Evolutionary conservation across 495 filamentous ascomycete species (phyloP).

Genomic region (Daldinia vernicosa): DNA sequence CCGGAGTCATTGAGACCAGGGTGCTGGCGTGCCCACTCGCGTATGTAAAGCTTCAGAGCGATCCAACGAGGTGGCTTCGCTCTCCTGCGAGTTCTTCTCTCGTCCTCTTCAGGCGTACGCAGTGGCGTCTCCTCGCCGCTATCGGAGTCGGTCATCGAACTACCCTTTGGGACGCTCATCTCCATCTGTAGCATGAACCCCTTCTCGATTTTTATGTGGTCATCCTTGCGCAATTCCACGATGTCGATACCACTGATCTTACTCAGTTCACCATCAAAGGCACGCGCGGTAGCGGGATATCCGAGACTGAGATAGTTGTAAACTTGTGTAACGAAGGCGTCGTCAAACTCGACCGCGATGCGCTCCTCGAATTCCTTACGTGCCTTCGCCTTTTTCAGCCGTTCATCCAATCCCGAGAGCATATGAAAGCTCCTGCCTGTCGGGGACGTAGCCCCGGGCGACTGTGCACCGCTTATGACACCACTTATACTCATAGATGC

Average conservation of each 20-base stretch:
- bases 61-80: conserved; percentile 74
- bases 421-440: conserved; percentile 54
- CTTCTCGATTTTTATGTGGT: conserved; percentile 67
- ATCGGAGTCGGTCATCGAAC: conserved; percentile 36
- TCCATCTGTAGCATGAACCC: conserved; percentile 75
- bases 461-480: conserved; percentile 29
- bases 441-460: conserved; percentile 26
- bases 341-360: conserved; percentile 74
- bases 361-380: conserved; percentile 59
- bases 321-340: conserved; percentile 90
- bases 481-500: conserved; percentile 36
- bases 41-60: conserved; percentile 81
- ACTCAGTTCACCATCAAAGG: conserved; percentile 82
- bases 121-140: conserved; percentile 46
- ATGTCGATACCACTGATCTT: conserved; percentile 75
- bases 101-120: conserved; percentile 49
- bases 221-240: conserved; percentile 74
- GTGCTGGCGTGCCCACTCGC: conserved; percentile 85
- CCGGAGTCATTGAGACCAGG: conserved; percentile 66
- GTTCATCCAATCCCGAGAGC: conserved; percentile 59
- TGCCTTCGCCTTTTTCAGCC: conserved; percentile 58
- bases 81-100: conserved; percentile 49
- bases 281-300: conserved; percentile 82
- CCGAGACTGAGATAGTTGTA: conserved; percentile 95
- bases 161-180: conserved; percentile 43